These are phyloP conservation scores for Sporisorium graminicola DNA, from an alignment of 1,284 basidiomycete genomes.

Conservation along the genomic window DNA sequence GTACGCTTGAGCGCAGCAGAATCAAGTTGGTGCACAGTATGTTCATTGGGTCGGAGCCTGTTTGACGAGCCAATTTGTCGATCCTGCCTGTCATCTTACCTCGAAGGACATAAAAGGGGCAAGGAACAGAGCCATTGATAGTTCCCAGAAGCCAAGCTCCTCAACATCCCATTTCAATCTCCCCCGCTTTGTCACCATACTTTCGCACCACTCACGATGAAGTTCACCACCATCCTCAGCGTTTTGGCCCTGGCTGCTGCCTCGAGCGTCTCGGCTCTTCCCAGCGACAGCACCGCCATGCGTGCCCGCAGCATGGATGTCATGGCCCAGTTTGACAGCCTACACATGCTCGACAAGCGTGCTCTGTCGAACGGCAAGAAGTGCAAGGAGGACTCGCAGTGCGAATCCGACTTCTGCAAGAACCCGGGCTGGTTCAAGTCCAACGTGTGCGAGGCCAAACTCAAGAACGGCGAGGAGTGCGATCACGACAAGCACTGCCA, in stretches of 20 bases:
- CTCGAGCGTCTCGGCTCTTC: conserved; percentile 7
- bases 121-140: not conserved
- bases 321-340: not conserved
- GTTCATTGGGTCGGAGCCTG: not conserved
- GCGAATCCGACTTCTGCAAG: conserved; percentile 2
- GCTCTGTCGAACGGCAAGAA: not conserved
- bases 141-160: too few relatives aligned
- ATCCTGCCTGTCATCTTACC: conserved; percentile 2
- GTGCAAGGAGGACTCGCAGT: conserved; percentile 2
- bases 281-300: not conserved
- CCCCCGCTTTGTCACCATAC: not conserved
- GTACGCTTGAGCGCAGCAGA: too few relatives aligned
- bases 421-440: conserved; percentile 5
- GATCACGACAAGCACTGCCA: not conserved
- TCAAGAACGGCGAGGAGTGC: not conserved
- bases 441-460: not conserved
- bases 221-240: conserved; percentile 9
- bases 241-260: conserved; percentile 1
- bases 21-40: too few relatives aligned
- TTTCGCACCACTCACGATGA: conserved; percentile 5
- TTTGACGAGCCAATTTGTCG: not conserved
- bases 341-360: not conserved
- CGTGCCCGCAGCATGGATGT: not conserved
- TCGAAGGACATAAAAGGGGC: conserved; percentile 3
- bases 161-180: not conserved